phyloP scores from a whole-genome alignment of 163 green algal species.

The Chlamydomonas reinhardtii region DNA sequence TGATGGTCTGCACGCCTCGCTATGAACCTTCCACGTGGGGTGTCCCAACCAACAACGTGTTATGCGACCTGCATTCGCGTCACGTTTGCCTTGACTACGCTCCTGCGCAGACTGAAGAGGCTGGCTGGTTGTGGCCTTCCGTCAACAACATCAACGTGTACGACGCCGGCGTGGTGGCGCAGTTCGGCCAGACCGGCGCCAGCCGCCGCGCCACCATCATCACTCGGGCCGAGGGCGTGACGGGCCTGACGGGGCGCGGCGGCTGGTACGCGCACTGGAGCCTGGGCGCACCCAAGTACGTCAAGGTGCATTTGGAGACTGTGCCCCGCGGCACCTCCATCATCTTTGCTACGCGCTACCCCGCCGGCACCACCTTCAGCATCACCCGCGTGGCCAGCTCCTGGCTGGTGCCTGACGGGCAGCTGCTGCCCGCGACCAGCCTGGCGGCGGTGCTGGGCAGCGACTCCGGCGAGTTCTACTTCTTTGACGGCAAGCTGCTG shows the following conservation, averaged over 20 bases:
- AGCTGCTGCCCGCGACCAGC: conserved; percentile 20
- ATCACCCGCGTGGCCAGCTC: conserved; percentile 1
- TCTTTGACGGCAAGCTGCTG: conserved; percentile 56
- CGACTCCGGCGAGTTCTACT: conserved; percentile 45
- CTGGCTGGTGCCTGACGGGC: conserved; percentile 12
- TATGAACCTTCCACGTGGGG: too few relatives aligned
- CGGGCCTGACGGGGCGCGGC: conserved; percentile 64
- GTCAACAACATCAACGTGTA: neutral
- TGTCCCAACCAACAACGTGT: too few relatives aligned
- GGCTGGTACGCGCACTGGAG: conserved; percentile 64
- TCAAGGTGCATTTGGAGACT: conserved; percentile 49
- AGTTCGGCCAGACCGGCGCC: conserved; percentile 61
- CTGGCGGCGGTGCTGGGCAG: conserved; percentile 30
- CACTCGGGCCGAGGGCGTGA: conserved; percentile 67
- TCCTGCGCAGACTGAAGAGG: too few relatives aligned
- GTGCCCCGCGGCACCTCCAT: conserved; percentile 50
- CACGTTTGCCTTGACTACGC: too few relatives aligned
- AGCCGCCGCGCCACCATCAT: conserved; percentile 57
- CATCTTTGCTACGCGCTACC: conserved; percentile 59
- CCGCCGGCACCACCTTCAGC: conserved; percentile 37
- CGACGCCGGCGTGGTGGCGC: conserved; percentile 46
- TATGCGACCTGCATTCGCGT: too few relatives aligned
- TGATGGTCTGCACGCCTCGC: too few relatives aligned
- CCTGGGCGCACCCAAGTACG: conserved; percentile 36
- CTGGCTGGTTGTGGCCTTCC: too few relatives aligned